These are phyloP conservation scores for Zygotorulaspora mrakii DNA, from an alignment of 1,139 yeast species.

Conservation along the genomic window DNA sequence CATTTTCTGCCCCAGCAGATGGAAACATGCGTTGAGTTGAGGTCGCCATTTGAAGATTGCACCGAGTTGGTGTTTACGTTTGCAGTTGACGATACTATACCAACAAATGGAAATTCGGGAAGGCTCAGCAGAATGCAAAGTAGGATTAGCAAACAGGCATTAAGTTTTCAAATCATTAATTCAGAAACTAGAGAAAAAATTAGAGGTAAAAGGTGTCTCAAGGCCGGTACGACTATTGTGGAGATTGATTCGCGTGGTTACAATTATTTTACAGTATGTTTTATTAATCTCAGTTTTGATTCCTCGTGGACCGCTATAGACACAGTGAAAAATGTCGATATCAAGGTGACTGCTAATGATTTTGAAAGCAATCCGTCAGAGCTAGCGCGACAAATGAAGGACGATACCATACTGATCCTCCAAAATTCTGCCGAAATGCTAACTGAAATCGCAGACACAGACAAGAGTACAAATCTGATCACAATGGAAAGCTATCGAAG, in stretches of 20 bases:
- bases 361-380: conserved; percentile 2
- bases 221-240: conserved; percentile 16
- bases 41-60: conserved; percentile 22
- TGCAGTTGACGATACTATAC: conserved; percentile 18
- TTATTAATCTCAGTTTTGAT: conserved; percentile 26
- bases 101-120: conserved; percentile 15
- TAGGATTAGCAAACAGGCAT: conserved; percentile 24
- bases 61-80: conserved; percentile 15
- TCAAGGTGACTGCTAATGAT: conserved; percentile 7
- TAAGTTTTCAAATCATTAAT: conserved; percentile 19
- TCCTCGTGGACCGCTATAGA: conserved; percentile 30
- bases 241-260: conserved; percentile 14
- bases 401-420: conserved; percentile 5
- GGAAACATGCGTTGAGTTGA: conserved; percentile 23
- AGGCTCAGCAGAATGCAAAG: conserved; percentile 29
- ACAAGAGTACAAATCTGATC: conserved; percentile 9
- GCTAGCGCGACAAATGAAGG: conserved; percentile 5
- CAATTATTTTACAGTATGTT: conserved; percentile 18
- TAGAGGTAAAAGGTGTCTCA: conserved; percentile 18
- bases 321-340: conserved; percentile 18
- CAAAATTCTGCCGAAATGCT: too few species aligned
- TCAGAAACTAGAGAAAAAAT: conserved; percentile 16
- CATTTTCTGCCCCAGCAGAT: conserved; percentile 4
- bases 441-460: too few species aligned
- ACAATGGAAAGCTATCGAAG: conserved; percentile 14